A percentile compares a stretch with the other conserved stretches of the same genome.
phyloP scores from a whole-genome alignment of 78 protist species.

The Speleostelium caveatum region DNA sequence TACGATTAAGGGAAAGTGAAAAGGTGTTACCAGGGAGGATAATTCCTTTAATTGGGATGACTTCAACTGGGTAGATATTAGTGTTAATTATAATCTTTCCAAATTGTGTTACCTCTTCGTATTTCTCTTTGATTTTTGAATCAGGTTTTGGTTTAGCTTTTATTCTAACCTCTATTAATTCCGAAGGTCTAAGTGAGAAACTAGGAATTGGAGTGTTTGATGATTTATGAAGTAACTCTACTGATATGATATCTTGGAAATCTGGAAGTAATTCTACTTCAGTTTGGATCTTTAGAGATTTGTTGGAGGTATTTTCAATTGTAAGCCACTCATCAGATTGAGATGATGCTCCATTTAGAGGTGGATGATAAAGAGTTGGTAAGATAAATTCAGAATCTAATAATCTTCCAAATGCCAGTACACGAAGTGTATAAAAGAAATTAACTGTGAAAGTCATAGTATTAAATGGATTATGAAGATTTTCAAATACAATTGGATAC shows the following conservation, averaged over 20 bases:
- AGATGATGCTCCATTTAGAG: not conserved
- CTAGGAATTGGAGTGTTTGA: constrained; percentile 67
- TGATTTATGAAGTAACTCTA: constrained; percentile 42
- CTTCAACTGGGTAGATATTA: constrained; percentile 44
- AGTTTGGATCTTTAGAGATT: constrained; percentile 47
- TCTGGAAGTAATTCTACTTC: constrained; percentile 52
- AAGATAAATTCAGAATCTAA: constrained; percentile 35
- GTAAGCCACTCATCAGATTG: constrained; percentile 77
- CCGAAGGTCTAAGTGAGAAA: constrained; percentile 51
- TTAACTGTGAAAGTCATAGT: constrained; percentile 4
- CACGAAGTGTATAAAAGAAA: constrained; percentile 42
- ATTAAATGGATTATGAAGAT: constrained; percentile 54
- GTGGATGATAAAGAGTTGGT: constrained; percentile 72
- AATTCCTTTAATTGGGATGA: constrained; percentile 29
- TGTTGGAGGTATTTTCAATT: constrained; percentile 69
- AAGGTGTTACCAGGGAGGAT: constrained; percentile 54
- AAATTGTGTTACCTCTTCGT: constrained; percentile 15
- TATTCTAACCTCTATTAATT: constrained; percentile 50
- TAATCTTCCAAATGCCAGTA: constrained; percentile 60
- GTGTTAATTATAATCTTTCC: constrained; percentile 52
- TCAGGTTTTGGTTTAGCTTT: constrained; percentile 64
- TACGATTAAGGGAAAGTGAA: constrained; percentile 13
- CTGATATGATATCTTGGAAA: constrained; percentile 15
- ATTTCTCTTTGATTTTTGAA: constrained; percentile 19
- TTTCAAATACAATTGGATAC: constrained; percentile 42